These are phyloP conservation scores for Annona squamosa DNA, from an alignment of 164 flowering plant genomes.

Conservation along the genomic window DNA sequence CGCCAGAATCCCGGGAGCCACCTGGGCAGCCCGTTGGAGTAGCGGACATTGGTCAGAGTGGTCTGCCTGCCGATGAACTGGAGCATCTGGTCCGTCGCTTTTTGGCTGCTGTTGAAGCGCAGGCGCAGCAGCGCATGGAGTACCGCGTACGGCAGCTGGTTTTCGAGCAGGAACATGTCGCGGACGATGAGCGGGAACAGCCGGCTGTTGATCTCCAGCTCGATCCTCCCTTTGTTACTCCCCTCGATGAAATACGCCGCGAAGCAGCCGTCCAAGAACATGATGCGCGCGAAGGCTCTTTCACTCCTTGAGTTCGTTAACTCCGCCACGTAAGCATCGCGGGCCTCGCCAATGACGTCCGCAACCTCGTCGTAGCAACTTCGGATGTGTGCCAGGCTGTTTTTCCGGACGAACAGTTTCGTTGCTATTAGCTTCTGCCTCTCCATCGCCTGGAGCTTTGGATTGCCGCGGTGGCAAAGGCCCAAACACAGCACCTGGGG, in stretches of 20 bases:
- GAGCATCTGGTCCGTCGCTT: background rate
- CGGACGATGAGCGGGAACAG: background rate
- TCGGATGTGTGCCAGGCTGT: background rate
- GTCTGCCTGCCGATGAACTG: background rate
- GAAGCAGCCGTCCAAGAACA: conserved; percentile 22
- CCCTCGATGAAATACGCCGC: conserved; percentile 7
- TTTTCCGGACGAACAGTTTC: background rate
- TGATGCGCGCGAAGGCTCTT: conserved; percentile 5
- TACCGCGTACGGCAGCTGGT: conserved; percentile 15
- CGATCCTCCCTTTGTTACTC: no score
- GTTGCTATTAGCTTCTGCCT: conserved; percentile 11
- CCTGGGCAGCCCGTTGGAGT: background rate
- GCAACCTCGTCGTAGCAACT: background rate
- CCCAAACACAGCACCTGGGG: conserved; percentile 17
- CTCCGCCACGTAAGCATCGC: background rate
- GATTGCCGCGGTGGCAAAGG: conserved; percentile 12
- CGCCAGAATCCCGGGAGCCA: background rate
- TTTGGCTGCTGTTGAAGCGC: no score
- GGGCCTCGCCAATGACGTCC: background rate
- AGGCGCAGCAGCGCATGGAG: background rate
- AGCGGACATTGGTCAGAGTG: background rate
- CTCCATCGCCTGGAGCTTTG: conserved; percentile 12
- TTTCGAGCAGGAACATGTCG: conserved; percentile 20
- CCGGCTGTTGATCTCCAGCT: background rate
- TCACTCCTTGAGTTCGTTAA: background rate